Evolutionary conservation across 2,329 filamentous ascomycete species (phyloP), one percentile per base, ranked within the genome.

Genomic region (Gaeumannomyces tritici): DNA sequence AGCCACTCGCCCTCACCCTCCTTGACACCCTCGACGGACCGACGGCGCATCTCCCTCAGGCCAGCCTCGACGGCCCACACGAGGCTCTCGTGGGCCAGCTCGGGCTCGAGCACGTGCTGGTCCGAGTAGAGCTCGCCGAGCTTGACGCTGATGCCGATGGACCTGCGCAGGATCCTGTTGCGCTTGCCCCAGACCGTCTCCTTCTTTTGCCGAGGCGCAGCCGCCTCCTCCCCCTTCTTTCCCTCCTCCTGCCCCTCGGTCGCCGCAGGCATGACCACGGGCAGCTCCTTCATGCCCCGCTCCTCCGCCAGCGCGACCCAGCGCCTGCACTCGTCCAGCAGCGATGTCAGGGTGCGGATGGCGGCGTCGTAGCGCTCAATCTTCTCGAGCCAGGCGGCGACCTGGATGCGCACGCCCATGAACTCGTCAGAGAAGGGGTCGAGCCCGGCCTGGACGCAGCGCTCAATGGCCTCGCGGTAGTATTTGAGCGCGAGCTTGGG

Each of bases 351-450:
- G 4, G 96, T 86, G 60, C 90, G 84, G 63, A 90, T 87, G 0
- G 92, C 86, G 63, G 87, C 84, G 27, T 84, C 80, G 70, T 87
- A 87, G 69, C 89, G 84, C 35, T 87, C 82, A 21, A 90, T 84
- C 70, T 89, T 88, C 74, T 97, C 91, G 65, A 96, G 81, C 80
- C 96, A 86, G 12, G 83, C 82, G 1, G 91, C 87, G 11, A 96
- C 80, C 71, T 93, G 87, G 60, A 98, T 87, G 70, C 92, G 91
- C 61, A 98, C 87, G 11, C 95, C 95, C 67, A 97, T 81, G 42
- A 97, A 88, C 72, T 97, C 93, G 68, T 97, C 90, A 4, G 90
- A 93, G 72, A 93, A 96, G 0, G 90, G 91, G 71, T 98, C 91
- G 77, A 99, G 84, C 0, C 87, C 86, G 60, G 89, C 71, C 69